Evolutionary conservation across 2,329 filamentous ascomycete species (phyloP).

Genomic region (Ceratocystis cacaofunesta): DNA sequence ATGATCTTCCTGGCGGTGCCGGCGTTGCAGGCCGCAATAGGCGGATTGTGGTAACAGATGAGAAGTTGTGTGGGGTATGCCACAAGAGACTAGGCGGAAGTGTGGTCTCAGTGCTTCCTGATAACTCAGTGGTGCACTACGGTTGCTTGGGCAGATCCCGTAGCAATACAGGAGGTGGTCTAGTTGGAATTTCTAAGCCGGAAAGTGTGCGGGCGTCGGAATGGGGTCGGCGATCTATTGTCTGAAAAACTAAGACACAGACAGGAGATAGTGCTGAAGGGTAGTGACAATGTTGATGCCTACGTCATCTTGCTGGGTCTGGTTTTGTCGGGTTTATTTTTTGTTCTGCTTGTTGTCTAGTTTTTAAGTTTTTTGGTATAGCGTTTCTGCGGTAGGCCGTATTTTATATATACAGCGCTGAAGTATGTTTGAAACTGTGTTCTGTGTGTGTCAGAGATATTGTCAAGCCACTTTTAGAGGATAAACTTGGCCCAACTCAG

Average conservation of each 20-base stretch:
- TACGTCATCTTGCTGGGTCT: background rate
- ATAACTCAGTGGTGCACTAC: slow-evolving; percentile 69
- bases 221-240: slow-evolving; percentile 11
- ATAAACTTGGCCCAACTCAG: slow-evolving; percentile 7
- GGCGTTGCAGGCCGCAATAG: slow-evolving; percentile 33
- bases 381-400: background rate
- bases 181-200: slow-evolving; percentile 11
- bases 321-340: background rate
- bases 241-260: background rate
- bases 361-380: background rate
- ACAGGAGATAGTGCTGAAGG: background rate
- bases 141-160: slow-evolving; percentile 46
- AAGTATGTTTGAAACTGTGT: background rate
- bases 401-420: background rate
- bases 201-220: slow-evolving; percentile 6
- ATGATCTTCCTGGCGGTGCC: slow-evolving; percentile 35
- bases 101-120: slow-evolving; percentile 77
- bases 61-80: slow-evolving; percentile 80
- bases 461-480: background rate
- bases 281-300: background rate
- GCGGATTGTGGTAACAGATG: slow-evolving; percentile 71
- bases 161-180: slow-evolving; percentile 20
- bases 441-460: background rate
- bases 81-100: slow-evolving; percentile 85
- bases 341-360: slow-evolving; percentile 5